These are phyloP conservation scores for Pythium biforme DNA, from an alignment of 352 stramenopile species.

Conservation along the genomic window DNA sequence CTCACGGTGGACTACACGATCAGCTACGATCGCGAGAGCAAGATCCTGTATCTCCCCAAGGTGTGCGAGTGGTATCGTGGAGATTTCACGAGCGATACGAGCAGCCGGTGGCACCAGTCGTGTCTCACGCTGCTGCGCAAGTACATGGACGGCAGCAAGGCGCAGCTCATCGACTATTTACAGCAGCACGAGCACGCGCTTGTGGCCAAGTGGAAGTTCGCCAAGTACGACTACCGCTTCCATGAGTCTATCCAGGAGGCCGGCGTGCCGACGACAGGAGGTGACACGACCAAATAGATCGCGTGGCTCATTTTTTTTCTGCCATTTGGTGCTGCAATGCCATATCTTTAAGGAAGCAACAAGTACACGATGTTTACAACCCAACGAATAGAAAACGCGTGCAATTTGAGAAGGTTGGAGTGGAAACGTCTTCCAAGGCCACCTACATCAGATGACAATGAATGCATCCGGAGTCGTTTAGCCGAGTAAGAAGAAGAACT, in stretches of 20 bases:
- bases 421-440: too few relatives aligned
- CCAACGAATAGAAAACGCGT: too few relatives aligned
- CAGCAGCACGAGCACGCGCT: conserved; percentile 32
- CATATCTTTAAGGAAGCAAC: neutral
- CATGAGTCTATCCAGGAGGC: conserved; percentile 34
- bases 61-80: conserved; percentile 55
- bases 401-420: too few relatives aligned
- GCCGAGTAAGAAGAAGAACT: too few relatives aligned
- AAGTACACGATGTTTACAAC: neutral
- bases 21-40: conserved; percentile 46
- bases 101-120: conserved; percentile 21
- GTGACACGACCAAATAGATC: neutral
- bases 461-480: too few relatives aligned
- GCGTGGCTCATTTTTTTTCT: too few relatives aligned
- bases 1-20: conserved; percentile 36
- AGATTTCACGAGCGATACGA: conserved; percentile 36
- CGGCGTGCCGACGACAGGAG: neutral
- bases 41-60: conserved; percentile 48
- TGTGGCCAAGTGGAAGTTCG: conserved; percentile 46
- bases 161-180: conserved; percentile 39
- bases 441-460: too few relatives aligned
- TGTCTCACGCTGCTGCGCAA: conserved; percentile 34
- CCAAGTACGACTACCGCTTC: conserved; percentile 58
- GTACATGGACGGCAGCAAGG: conserved; percentile 36
- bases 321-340: too few relatives aligned